Evolutionary conservation across 495 filamentous ascomycete species (phyloP), one percentile per base, ranked within the genome.

Genomic region (Daldinia caldariorum): DNA sequence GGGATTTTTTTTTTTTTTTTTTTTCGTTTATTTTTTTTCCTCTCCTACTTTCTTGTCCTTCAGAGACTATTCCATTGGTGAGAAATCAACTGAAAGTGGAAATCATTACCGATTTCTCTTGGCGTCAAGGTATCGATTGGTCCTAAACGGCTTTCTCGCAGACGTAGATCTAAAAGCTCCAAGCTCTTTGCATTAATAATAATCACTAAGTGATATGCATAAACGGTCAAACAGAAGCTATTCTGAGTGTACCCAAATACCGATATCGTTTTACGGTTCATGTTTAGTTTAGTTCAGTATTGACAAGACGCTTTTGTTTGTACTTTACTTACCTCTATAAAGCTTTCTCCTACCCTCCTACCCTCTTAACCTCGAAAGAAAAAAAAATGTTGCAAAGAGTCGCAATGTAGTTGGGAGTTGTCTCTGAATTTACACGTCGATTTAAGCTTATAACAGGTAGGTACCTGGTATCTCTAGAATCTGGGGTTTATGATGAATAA

Each of bases 41-140:
- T 20, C 5, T 20, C 1, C 16, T 26, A 26, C 14, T 55, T 4
- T 37, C 51, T 37, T 20, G n/a, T 20, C 32, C 32, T 53, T 18
- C 7, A 31, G 56, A 53, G 38, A 38, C 22, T 53, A 50, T 72
- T 37, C 14, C 45, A 56, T 45, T 61, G 62, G 58, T 39, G 59
- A 34, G 58, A 5, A 20, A 2, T 37, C 31, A 62, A 65, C 64
- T 68, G 70, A 65, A 68, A 37, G 61, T 55, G 70, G 70, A 68
- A 68, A 72, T 58, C 41, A 7, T 50, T 68, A 61, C 70, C 65
- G 70, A 61, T 58, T 63, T 53, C 18, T 61, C 70, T 72, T 72
- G 70, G 70, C 70, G 29, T 56, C 56, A 43, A 47, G 56, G 56
- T 58, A 61, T 29, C 26, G 31, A 72, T 72, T 72, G 70, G 70